Conservation (phyloP, 768 basidiomycete species). For the Suillus cothurnatus region DNA sequence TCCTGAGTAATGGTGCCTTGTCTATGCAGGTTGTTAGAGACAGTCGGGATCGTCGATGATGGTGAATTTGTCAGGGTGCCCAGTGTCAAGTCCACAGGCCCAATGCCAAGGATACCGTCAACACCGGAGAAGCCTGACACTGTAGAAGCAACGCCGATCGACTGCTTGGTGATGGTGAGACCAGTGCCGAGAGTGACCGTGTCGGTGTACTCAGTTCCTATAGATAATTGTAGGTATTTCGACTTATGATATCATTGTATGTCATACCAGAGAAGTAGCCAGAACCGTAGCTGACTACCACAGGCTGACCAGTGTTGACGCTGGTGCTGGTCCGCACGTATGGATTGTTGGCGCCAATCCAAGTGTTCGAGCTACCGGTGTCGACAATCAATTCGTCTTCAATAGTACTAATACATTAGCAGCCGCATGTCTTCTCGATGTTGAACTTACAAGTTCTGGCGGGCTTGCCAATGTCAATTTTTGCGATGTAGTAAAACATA, state of each 20-base stretch:
- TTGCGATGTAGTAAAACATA: constrained; percentile 35
- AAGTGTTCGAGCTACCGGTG: constrained; percentile 70
- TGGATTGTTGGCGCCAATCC: constrained; percentile 56
- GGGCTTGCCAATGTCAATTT: constrained; percentile 57
- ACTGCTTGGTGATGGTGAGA: constrained; percentile 55
- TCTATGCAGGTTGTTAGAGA: constrained; percentile 54
- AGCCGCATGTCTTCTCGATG: neutral
- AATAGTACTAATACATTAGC: constrained; percentile 2
- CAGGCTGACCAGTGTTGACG: constrained; percentile 43
- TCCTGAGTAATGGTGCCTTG: constrained; percentile 42
- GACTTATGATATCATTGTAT: neutral
- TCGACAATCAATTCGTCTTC: constrained; percentile 60
- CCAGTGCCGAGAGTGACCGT: constrained; percentile 51
- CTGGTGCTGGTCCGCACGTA: constrained; percentile 58
- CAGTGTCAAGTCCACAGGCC: constrained; percentile 56
- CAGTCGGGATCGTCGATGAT: constrained; percentile 45
- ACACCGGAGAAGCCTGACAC: constrained; percentile 47
- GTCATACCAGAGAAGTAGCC: constrained; percentile 57
- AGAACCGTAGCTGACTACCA: constrained; percentile 60
- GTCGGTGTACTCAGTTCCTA: constrained; percentile 51
- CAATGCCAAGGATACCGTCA: constrained; percentile 71
- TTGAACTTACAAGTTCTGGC: constrained; percentile 47
- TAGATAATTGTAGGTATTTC: constrained; percentile 1
- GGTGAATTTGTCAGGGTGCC: constrained; percentile 28
- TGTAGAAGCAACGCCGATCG: constrained; percentile 64